Evolutionary conservation across 2,329 filamentous ascomycete species (phyloP).

Genomic region (Colletotrichum plurivorum): DNA sequence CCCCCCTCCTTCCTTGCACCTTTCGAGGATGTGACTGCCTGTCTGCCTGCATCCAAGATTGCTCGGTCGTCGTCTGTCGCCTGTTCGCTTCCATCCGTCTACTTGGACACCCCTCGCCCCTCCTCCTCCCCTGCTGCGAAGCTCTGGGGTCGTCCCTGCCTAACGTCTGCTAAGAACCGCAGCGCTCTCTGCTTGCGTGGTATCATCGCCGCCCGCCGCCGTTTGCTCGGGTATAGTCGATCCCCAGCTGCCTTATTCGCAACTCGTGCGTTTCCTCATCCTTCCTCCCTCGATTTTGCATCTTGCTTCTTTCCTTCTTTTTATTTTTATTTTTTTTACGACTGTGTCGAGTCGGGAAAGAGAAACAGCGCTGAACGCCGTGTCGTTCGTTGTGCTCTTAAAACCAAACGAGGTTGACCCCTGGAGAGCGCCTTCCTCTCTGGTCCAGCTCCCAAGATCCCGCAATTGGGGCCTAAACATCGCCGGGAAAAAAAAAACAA

Average conservation of each 20-base stretch:
- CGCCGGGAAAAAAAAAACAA: slow-evolving; percentile 27
- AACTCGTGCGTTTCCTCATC: too few relatives aligned
- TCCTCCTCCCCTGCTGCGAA: not conserved
- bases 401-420: slow-evolving; percentile 17
- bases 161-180: not conserved
- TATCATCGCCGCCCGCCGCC: not conserved
- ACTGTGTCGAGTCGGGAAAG: not conserved
- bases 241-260: not conserved
- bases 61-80: slow-evolving; percentile 4
- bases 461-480: slow-evolving; percentile 33
- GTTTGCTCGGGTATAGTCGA: not conserved
- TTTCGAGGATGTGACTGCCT: not conserved
- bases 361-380: not conserved
- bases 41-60: slow-evolving; percentile 37
- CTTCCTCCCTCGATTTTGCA: not conserved
- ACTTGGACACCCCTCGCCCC: slow-evolving; percentile 74
- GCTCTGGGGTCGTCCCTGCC: not conserved
- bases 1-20: not conserved
- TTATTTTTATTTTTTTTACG: not conserved
- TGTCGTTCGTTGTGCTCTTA: not conserved
- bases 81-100: slow-evolving; percentile 67
- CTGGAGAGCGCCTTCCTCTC: slow-evolving; percentile 28
- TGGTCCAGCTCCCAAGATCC: slow-evolving; percentile 37
- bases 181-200: slow-evolving; percentile 7
- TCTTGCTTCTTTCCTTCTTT: not conserved